Conservation (phyloP, 73 alveolate species). For the Blepharisma japonicum region DNA sequence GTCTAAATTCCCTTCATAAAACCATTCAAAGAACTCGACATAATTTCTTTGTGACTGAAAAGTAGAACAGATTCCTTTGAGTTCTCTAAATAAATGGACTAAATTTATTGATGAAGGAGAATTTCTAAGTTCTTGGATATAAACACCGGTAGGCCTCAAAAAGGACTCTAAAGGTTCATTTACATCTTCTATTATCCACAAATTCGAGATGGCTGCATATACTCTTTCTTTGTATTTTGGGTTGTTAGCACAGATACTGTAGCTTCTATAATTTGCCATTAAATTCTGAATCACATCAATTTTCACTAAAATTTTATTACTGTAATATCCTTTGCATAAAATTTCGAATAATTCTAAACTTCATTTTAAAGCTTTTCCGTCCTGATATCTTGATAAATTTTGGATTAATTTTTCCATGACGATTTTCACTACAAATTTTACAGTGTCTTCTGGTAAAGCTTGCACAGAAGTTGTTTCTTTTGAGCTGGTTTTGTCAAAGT, state of each 20-base stretch:
- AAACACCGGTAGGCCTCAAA: neutral
- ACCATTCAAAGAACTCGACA: constrained; percentile 27
- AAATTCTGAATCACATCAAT: constrained; percentile 5
- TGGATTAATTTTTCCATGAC: neutral
- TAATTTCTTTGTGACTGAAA: constrained; percentile 5
- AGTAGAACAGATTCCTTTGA: constrained; percentile 21
- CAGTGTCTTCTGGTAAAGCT: neutral
- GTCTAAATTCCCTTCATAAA: neutral
- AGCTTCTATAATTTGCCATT: constrained; percentile 10
- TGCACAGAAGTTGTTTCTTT: too few species aligned
- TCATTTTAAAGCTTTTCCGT: neutral
- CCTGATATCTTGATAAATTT: neutral
- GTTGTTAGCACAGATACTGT: neutral
- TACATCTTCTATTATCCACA: constrained; percentile 11
- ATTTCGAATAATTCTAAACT: constrained; percentile 24
- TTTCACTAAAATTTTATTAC: constrained; percentile 12
- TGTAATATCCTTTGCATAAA: neutral
- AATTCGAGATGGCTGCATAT: neutral
- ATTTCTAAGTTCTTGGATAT: neutral
- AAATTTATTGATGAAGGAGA: neutral
- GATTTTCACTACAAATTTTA: neutral
- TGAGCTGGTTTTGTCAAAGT: neutral
- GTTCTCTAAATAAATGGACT: constrained; percentile 15
- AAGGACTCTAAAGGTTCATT: neutral
- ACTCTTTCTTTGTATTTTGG: neutral